Conservation (phyloP, 2,329 filamentous ascomycete genomes). For the Sordariomycetes sp. region DNA sequence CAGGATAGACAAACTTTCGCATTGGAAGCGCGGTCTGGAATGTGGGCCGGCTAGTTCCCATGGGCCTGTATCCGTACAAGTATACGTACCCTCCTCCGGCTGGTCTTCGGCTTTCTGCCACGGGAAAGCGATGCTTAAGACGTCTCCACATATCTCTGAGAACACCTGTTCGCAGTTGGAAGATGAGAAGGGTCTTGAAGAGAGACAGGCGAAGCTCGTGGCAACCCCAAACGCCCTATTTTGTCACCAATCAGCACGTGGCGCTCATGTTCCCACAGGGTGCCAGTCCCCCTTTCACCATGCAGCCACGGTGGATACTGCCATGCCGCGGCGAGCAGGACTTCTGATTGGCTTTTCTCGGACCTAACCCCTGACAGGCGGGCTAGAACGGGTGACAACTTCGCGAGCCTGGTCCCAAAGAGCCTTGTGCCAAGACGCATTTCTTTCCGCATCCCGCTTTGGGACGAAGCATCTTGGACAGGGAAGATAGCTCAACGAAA, state of each 20-base stretch:
- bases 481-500: background rate
- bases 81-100: background rate
- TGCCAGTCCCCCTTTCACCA: background rate
- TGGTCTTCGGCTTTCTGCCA: background rate
- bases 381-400: background rate
- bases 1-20: no score
- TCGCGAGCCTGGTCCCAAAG: background rate
- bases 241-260: background rate
- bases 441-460: background rate
- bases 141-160: no score
- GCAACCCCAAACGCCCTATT: constrained; percentile 1
- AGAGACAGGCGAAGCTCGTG: background rate
- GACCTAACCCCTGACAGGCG: background rate
- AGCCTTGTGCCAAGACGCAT: background rate
- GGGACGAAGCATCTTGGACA: background rate
- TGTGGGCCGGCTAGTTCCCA: no score
- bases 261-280: background rate
- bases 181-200: background rate
- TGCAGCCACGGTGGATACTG: background rate
- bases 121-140: background rate
- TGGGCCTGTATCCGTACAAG: no score
- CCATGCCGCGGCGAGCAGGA: background rate
- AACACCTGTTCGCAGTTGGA: background rate
- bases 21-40: no score
- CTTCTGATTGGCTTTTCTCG: background rate